Evolutionary conservation across 441 rosid species (phyloP), one percentile per base, ranked within the genome.

Genomic region (Erodium texanum): DNA sequence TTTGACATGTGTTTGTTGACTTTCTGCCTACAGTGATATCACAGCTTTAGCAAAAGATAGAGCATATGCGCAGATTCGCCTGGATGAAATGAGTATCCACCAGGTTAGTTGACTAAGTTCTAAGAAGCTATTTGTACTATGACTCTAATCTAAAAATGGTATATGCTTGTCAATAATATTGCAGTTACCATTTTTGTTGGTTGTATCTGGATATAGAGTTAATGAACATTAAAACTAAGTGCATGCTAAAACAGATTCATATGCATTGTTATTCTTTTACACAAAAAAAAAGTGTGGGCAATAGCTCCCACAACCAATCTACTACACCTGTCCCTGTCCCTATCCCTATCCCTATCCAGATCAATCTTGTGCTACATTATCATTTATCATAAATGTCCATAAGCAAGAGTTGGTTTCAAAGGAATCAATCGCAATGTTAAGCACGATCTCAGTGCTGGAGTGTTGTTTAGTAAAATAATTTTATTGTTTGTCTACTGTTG

Each of bases 21-120:
- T 63, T 59, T 64, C 9, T 63, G 20, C 32, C 66, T 54, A 61
- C 85, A 96, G 99, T 83, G 99, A 96, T 74, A 96, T 96, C 76
- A 93, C 98, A 24, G 91, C 99, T 66, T 77, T 96, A 84, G 98
- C 98, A 41, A 96, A 86, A 84, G 96, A 93, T 78, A 90, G 82
- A 75, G 97, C 90, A 16, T 96, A 96, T 73, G 82, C 99, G 34
- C 96, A 87, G 80, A 82, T 96, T 82, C 89, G 74, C 83, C 96
- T 96, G 24, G 88, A 89, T 66, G 96, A 92, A 80, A 92, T 86
- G 83, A 90, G 84, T 24, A 85, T 95, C 73, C 93, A 89, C 71
- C 96, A 90, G 97, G 98, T 93, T 93, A 86, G 76, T 65, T 68
- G 20, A 54, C 22, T 18, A 16, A 54, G 22, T 16, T 2, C 38